Evolutionary conservation across 108 stramenopile species (phyloP), one percentile per base, ranked within the genome.

Genomic region (Pseudonitzschia multistriata): DNA sequence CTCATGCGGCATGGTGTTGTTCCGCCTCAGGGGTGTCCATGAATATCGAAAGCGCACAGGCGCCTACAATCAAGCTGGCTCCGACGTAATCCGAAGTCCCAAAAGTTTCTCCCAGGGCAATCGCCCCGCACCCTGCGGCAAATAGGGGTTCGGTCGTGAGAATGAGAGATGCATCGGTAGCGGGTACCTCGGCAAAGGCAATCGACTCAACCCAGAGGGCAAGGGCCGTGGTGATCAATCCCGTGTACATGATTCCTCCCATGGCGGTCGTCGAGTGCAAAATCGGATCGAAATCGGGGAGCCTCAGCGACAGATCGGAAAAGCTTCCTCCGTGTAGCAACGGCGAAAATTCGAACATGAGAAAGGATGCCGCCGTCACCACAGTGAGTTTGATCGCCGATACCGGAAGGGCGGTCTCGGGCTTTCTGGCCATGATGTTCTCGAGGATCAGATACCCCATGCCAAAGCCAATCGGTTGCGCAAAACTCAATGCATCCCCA

Each of bases 391-490:
- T 88, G 49, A 91, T 81, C 36, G 80, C 76, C 19, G 79, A 77
- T 3, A 91, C 78, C 25, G 87, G 76, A 24, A 87, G 35, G 11
- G 85, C 90, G n/a, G 83, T 82, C 37, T 75, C 75, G 17, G 90
- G 90, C 39, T 81, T 74, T 74, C 78, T 75, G 17, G 68, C 61
- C 85, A 88, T 86, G 54, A 85, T 45, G 22, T 81, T 78, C 73
- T 91, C 90, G 10, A 91, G 53, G 27, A 74, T 70, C 36, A 91
- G 64, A 55, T 91, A 91, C 15, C 85, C 86, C 80, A 85, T 80
- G 5, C 90, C 90, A 52, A 91, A 91, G 21, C 87, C 90, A 47
- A 91, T 79, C 11, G 90, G 90, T 68, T 91, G 90, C 1, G 85
- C 81, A 75, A 91, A 83, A 31, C 81, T 81, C 42, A 88, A 54